A percentile compares a stretch with the other conserved stretches of the same genome.
These are phyloP conservation scores for Boeremia exigua DNA, from an alignment of 2,329 filamentous ascomycete genomes.

Conservation along the genomic window DNA sequence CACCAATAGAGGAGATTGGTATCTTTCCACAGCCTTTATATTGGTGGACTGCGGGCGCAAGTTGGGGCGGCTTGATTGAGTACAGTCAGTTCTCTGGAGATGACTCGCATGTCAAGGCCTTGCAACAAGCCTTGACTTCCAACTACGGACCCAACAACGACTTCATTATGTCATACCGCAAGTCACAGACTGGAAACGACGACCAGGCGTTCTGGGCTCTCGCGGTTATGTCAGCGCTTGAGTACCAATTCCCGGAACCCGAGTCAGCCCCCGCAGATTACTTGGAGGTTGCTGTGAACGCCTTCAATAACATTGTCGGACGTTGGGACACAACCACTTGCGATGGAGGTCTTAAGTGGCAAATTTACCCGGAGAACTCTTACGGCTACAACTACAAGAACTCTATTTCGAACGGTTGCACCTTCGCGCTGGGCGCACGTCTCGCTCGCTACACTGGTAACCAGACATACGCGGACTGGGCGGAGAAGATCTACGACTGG, in stretches of 20 bases:
- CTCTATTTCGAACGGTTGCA: conserved; percentile 78
- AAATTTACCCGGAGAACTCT: conserved; percentile 78
- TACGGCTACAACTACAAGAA: conserved; percentile 83
- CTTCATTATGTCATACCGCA: conserved; percentile 53
- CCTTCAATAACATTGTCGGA: conserved; percentile 72
- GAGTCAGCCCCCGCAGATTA: conserved; percentile 56
- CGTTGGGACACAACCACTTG: conserved; percentile 75
- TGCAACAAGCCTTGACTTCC: conserved; percentile 52
- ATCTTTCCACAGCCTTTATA: conserved; percentile 53
- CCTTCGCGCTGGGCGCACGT: conserved; percentile 81
- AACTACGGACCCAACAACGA: conserved; percentile 52
- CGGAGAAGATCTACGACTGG: conserved; percentile 69
- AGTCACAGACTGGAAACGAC: conserved; percentile 63
- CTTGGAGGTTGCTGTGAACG: conserved; percentile 70
- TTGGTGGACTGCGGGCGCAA: conserved; percentile 55
- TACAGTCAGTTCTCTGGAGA: conserved; percentile 57
- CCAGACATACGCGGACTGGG: conserved; percentile 65
- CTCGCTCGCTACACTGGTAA: conserved; percentile 74
- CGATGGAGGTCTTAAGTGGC: conserved; percentile 77
- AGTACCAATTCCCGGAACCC: conserved; percentile 70
- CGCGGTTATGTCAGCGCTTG: conserved; percentile 70
- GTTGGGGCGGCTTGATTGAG: conserved; percentile 50
- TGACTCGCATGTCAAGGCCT: conserved; percentile 49
- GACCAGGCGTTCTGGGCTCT: conserved; percentile 79
- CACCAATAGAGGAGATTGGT: conserved; percentile 42